Evolutionary conservation across 1,284 basidiomycete genomes (phyloP).

Genomic region (Sanguinoderma infundibulare): DNA sequence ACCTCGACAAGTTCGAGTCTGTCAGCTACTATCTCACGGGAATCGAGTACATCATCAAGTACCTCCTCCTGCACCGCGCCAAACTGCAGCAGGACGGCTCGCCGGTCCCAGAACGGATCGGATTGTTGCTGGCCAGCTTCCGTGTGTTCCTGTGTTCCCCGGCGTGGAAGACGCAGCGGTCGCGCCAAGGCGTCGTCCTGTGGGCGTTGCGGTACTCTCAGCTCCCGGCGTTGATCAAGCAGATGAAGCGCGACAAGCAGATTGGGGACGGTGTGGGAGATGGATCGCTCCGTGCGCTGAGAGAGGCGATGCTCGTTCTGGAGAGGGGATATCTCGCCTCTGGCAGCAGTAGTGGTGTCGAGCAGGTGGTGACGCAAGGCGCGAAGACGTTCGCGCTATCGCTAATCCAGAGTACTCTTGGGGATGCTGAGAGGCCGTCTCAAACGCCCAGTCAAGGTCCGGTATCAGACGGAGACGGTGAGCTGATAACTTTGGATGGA

Average conservation of each 20-base stretch:
- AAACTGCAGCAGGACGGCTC: background rate
- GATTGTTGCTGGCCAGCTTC: background rate
- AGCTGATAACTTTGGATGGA: background rate
- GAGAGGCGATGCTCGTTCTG: background rate
- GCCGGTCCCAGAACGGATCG: slow-evolving; percentile 1
- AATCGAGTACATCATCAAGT: slow-evolving; percentile 10
- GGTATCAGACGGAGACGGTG: background rate
- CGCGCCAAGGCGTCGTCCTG: slow-evolving; percentile 10
- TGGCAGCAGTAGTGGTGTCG: background rate
- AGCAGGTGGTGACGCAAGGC: background rate
- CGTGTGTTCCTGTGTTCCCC: slow-evolving; percentile 8
- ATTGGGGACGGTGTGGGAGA: background rate
- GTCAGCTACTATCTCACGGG: slow-evolving; percentile 18
- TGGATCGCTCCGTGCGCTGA: background rate
- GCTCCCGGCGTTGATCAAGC: slow-evolving; percentile 3
- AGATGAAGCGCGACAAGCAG: background rate
- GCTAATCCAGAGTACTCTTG: background rate
- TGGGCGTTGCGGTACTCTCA: slow-evolving; percentile 10
- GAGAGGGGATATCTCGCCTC: background rate
- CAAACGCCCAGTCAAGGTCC: background rate
- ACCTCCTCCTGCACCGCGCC: slow-evolving; percentile 12
- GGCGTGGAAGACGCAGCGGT: background rate
- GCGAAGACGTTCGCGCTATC: background rate
- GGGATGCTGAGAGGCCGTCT: background rate
- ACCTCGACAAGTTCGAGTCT: slow-evolving; percentile 16